Percentiles rank a stretch among this genome's conserved stretches.
Evolutionary conservation across 106 monocot species (phyloP).

Genomic region (Hemerocallis citrina): DNA sequence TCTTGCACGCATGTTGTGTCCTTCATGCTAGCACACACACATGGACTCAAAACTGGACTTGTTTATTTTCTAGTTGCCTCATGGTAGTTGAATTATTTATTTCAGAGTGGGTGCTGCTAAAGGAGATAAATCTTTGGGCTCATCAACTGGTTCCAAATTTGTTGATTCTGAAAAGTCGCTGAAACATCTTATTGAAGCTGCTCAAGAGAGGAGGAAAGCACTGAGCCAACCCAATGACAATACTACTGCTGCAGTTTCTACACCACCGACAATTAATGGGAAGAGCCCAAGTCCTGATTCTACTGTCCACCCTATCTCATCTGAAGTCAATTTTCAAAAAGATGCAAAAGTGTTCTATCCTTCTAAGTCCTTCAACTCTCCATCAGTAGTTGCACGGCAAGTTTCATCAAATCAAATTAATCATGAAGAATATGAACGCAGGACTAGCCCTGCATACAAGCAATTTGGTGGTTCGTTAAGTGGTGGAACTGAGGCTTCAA

Average conservation of each 20-base stretch:
- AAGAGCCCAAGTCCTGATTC: slow-evolving; percentile 49
- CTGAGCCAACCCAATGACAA: slow-evolving; percentile 19
- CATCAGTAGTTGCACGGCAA: slow-evolving; percentile 21
- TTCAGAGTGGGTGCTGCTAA: slow-evolving; percentile 27
- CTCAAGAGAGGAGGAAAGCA: slow-evolving; percentile 80
- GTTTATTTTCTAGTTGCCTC: neutral
- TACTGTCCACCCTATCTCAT: slow-evolving; percentile 17
- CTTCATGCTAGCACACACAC: neutral
- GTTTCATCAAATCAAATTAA: slow-evolving; percentile 21
- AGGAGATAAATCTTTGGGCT: slow-evolving; percentile 15
- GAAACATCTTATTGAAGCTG: slow-evolving; percentile 91
- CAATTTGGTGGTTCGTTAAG: slow-evolving; percentile 42
- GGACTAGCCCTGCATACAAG: slow-evolving; percentile 31
- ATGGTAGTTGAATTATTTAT: slow-evolving; percentile 3
- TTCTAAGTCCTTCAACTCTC: slow-evolving; percentile 25
- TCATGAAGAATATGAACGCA: slow-evolving; percentile 30
- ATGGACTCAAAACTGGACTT: neutral
- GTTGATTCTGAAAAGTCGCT: slow-evolving; percentile 44
- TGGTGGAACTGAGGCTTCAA: slow-evolving; percentile 80
- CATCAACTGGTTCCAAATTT: slow-evolving; percentile 24
- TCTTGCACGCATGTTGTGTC: neutral
- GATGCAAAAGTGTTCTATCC: slow-evolving; percentile 22
- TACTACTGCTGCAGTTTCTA: slow-evolving; percentile 25
- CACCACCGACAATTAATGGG: slow-evolving; percentile 29
- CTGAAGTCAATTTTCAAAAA: slow-evolving; percentile 26